Evolutionary conservation across 164 flowering plant species (phyloP).

Genomic region (Vitis riparia): DNA sequence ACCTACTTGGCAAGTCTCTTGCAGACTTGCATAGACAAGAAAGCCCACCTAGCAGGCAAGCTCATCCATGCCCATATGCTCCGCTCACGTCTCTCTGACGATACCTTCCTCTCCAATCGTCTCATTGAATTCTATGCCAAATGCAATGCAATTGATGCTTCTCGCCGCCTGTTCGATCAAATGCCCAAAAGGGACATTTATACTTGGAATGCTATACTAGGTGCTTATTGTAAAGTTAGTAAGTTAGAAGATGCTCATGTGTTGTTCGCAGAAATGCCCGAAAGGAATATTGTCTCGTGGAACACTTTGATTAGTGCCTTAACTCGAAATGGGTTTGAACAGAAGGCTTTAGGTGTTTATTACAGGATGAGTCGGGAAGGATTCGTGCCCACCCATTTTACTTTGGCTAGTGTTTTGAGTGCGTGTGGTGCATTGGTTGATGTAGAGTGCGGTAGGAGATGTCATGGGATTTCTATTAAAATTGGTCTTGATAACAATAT

Average conservation of each 20-base stretch:
- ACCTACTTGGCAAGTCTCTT: slow-evolving; percentile 43
- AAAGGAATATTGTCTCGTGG: slow-evolving; percentile 65
- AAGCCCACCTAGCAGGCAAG: slow-evolving; percentile 44
- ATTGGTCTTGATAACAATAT: slow-evolving; percentile 58
- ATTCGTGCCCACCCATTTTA: slow-evolving; percentile 54
- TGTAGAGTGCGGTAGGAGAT: slow-evolving; percentile 46
- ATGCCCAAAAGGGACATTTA: slow-evolving; percentile 56
- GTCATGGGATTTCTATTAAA: slow-evolving; percentile 61
- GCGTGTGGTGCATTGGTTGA: slow-evolving; percentile 54
- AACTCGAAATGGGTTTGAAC: slow-evolving; percentile 40
- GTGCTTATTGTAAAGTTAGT: slow-evolving; percentile 41
- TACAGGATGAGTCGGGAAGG: slow-evolving; percentile 53
- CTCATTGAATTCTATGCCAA: slow-evolving; percentile 63
- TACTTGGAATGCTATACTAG: slow-evolving; percentile 65
- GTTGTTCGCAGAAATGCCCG: slow-evolving; percentile 67
- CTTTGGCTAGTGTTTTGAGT: slow-evolving; percentile 74
- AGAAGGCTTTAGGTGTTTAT: slow-evolving; percentile 47
- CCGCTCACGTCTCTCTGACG: slow-evolving; percentile 35
- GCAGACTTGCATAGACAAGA: slow-evolving; percentile 59
- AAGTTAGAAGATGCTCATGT: slow-evolving; percentile 31
- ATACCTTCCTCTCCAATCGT: slow-evolving; percentile 66
- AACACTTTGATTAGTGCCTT: slow-evolving; percentile 59
- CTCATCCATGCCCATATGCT: slow-evolving; percentile 56
- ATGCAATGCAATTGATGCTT: slow-evolving; percentile 25
- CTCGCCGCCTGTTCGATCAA: slow-evolving; percentile 49